phyloP scores from a whole-genome alignment of 768 basidiomycete genomes.

The Boletus pseudo-olivaceus region DNA sequence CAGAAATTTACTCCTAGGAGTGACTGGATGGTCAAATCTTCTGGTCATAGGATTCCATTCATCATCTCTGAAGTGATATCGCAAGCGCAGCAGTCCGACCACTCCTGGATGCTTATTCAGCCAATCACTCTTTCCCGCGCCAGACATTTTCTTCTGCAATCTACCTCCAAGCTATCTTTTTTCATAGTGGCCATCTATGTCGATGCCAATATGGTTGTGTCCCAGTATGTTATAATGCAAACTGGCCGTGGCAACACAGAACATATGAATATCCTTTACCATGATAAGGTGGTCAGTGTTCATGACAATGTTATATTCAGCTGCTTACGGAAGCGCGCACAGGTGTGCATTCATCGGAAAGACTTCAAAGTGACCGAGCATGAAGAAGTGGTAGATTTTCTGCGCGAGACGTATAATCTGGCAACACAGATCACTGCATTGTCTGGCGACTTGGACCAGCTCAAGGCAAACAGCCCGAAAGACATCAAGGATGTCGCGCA shows the following conservation, averaged over 20 bases:
- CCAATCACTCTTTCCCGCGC: background rate
- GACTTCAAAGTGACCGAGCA: too few relatives aligned
- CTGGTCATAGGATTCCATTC: constrained; percentile 1
- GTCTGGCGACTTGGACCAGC: too few relatives aligned
- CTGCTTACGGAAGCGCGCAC: background rate
- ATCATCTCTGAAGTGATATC: constrained; percentile 11
- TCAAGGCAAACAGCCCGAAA: too few relatives aligned
- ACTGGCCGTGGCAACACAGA: background rate
- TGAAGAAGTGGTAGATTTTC: too few relatives aligned
- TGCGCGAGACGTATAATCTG: too few relatives aligned
- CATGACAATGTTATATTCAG: background rate
- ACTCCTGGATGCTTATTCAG: constrained; percentile 10
- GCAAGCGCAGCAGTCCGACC: background rate
- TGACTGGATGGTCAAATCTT: too few relatives aligned
- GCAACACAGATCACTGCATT: too few relatives aligned
- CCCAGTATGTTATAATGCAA: background rate
- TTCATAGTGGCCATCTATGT: too few relatives aligned
- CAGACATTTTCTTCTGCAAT: background rate
- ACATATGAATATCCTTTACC: background rate
- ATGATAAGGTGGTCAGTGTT: background rate
- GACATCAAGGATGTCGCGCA: too few relatives aligned
- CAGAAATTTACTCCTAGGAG: too few relatives aligned
- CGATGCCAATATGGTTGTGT: too few relatives aligned
- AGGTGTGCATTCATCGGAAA: too few relatives aligned
- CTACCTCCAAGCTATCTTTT: background rate